These are phyloP conservation scores for Capsicum rhomboideum DNA, from an alignment of 257 asterid species.

Conservation along the genomic window DNA sequence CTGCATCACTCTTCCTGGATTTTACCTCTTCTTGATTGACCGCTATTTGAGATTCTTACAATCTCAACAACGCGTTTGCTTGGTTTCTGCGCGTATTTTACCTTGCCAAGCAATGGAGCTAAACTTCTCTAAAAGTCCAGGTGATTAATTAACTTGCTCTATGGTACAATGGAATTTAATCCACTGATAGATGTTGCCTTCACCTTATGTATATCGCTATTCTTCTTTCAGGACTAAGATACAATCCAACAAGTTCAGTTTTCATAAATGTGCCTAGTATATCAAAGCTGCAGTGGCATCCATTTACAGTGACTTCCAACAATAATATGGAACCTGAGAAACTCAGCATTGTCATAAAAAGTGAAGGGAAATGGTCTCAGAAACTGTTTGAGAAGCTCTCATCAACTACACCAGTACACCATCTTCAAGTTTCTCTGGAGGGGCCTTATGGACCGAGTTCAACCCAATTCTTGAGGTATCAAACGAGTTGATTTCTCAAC, in stretches of 20 bases:
- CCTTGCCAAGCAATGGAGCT: constrained; percentile 51
- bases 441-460: constrained; percentile 60
- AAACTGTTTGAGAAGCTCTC: constrained; percentile 24
- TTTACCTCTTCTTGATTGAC: constrained; percentile 54
- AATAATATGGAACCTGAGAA: constrained; percentile 25
- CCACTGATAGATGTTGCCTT: neutral
- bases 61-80: constrained; percentile 29
- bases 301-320: constrained; percentile 31
- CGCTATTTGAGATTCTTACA: constrained; percentile 51
- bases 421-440: constrained; percentile 39
- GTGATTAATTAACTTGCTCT: constrained; percentile 5
- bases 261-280: constrained; percentile 28
- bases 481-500: neutral
- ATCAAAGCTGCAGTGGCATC: constrained; percentile 43
- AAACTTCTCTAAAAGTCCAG: constrained; percentile 56
- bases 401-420: constrained; percentile 17
- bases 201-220: neutral
- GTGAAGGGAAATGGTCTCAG: constrained; percentile 30
- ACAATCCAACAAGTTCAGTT: constrained; percentile 21
- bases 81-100: constrained; percentile 41
- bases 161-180: neutral
- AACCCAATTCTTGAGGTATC: constrained; percentile 4
- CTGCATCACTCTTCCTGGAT: constrained; percentile 60
- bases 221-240: constrained; percentile 14
- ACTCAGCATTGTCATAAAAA: constrained; percentile 22